A percentile compares a stretch with the other conserved stretches of the same genome.
Evolutionary conservation across 2,329 filamentous ascomycete genomes (phyloP).

Genomic region (Lasiodiplodia citricola): DNA sequence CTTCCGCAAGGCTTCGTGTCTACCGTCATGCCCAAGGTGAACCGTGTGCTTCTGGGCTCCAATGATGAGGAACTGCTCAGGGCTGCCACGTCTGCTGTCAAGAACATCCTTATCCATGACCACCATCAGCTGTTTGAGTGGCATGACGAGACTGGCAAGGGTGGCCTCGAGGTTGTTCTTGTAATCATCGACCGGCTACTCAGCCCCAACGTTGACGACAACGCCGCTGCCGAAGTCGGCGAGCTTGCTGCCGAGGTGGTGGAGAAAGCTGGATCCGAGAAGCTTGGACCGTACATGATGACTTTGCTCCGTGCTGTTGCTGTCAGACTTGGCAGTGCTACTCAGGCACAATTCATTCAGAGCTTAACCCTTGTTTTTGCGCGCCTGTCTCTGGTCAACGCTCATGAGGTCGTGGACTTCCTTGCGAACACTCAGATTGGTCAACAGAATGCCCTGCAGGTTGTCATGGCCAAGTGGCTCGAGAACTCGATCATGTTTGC

Average conservation of each 20-base stretch:
- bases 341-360: constrained; percentile 90
- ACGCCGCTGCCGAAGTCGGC: constrained; percentile 93
- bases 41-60: constrained; percentile 78
- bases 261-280: constrained; percentile 90
- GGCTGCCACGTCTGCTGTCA: constrained; percentile 82
- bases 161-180: constrained; percentile 85
- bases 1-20: constrained; percentile 86
- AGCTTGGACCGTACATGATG: constrained; percentile 85
- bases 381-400: constrained; percentile 81
- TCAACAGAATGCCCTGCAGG: constrained; percentile 79
- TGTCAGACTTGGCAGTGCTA: constrained; percentile 78
- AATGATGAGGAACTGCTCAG: constrained; percentile 88
- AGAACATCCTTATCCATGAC: constrained; percentile 88
- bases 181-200: constrained; percentile 92
- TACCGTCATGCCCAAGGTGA: constrained; percentile 85
- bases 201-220: constrained; percentile 83
- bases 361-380: constrained; percentile 95
- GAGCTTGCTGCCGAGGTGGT: constrained; percentile 93
- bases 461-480: constrained; percentile 93
- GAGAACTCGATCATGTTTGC: constrained; percentile 97
- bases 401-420: constrained; percentile 90
- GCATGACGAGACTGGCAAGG: constrained; percentile 77
- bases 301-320: constrained; percentile 91
- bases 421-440: constrained; percentile 82
- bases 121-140: constrained; percentile 88